phyloP scores from a whole-genome alignment of 257 asterid species.

The Nicotiana otophora region DNA sequence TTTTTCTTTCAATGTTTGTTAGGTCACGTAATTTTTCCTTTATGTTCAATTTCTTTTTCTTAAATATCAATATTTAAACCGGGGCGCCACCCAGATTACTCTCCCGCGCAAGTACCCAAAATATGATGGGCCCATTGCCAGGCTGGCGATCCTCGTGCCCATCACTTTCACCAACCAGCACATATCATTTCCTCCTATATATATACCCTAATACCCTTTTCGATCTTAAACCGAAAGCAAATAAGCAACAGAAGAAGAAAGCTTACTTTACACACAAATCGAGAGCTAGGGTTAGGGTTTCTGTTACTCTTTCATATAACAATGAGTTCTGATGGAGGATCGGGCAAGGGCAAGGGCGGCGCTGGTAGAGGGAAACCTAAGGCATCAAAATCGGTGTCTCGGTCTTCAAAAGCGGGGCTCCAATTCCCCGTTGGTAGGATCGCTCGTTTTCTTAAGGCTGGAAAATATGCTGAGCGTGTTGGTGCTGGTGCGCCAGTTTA shows the following conservation, averaged over 20 bases:
- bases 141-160: neutral
- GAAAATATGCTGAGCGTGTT: slow-evolving; percentile 15
- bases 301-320: neutral
- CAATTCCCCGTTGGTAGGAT: slow-evolving; percentile 16
- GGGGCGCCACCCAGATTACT: neutral
- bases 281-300: slow-evolving; percentile 6
- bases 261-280: neutral
- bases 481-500: slow-evolving; percentile 14
- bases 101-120: neutral
- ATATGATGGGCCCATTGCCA: neutral
- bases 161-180: neutral
- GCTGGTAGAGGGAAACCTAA: slow-evolving; percentile 7
- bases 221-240: neutral
- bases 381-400: slow-evolving; percentile 2
- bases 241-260: neutral
- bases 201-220: neutral
- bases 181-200: neutral
- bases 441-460: slow-evolving; percentile 5
- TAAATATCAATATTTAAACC: too few species aligned
- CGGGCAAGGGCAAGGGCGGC: slow-evolving; percentile 1
- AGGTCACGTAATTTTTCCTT: too few species aligned
- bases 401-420: slow-evolving; percentile 13
- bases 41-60: too few species aligned
- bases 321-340: slow-evolving; percentile 11
- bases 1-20: too few species aligned